A percentile compares a stretch with the other conserved stretches of the same genome.
Evolutionary conservation across 2,329 filamentous ascomycete species (phyloP).

Genomic region (Penicillium psychrosexuale): DNA sequence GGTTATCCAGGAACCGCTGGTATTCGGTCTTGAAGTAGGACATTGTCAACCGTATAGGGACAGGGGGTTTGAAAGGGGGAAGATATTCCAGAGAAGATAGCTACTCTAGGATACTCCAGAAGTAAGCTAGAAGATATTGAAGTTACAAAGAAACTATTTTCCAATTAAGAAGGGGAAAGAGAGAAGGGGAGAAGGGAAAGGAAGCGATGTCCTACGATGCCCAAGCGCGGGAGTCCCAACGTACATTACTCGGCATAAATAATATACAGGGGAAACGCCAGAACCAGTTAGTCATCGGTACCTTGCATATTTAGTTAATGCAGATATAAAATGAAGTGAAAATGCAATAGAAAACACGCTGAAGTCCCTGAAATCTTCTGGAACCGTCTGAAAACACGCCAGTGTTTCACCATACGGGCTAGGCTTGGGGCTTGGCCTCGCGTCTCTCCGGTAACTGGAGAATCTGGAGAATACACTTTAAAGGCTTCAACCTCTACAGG

Average conservation of each 20-base stretch:
- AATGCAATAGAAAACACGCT: constrained; percentile 11
- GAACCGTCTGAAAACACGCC: constrained; percentile 18
- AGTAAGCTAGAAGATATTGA: background rate
- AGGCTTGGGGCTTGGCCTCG: constrained; percentile 3
- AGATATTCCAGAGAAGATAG: background rate
- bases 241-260: background rate
- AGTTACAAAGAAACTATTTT: background rate
- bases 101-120: background rate
- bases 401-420: constrained; percentile 22
- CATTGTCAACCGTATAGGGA: constrained; percentile 30
- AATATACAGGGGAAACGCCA: constrained; percentile 3
- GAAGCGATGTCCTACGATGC: background rate
- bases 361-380: background rate
- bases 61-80: background rate
- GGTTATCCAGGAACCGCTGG: constrained; percentile 68
- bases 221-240: background rate
- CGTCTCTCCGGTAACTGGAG: constrained; percentile 26
- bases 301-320: background rate
- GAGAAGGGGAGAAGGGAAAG: constrained; percentile 15
- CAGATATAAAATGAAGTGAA: background rate
- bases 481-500: background rate
- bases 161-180: background rate
- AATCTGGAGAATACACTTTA: background rate
- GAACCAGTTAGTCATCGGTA: constrained; percentile 8
- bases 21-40: constrained; percentile 53